Base-by-base conservation (phyloP, 306 rosid genomes). In the Ceratonia siliqua region DNA sequence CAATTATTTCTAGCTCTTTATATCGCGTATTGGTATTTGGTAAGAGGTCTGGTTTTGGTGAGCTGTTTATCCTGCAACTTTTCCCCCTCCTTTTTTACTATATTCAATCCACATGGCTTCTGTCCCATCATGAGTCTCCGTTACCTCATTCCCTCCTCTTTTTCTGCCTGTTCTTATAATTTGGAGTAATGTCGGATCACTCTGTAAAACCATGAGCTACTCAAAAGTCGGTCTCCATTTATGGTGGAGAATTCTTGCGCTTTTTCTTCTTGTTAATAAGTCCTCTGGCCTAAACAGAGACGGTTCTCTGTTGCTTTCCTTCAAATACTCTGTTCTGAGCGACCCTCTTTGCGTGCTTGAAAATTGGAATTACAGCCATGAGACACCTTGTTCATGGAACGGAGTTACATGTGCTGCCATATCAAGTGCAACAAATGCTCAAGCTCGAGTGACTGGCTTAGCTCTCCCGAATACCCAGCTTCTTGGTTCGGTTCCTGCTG, bases 301-400 rank as follows among this genome's bases (percentile, higher is more conserved):
- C 46, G 99, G 97, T 0, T 81, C 70, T 71, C 59, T 86, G 50
- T 73, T 95, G n/a, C 90, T 87, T 8, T 87, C 99, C 0, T 87
- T 95, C 78, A 91, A 89, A 54, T 67, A 80, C 77, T 76, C 91
- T 3, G 79, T 89, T 18, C 79, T 89, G 5, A 81, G 81, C 9
- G 99, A 95, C 78, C 97, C 99, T 13, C 81, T 81, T 0, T 15
- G 10, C 5, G 84, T 74, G 0, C 84, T 95, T 1, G 73, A 76
- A 2, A 82, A 30, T 67, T 95, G 98, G 99, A 89, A 68, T 74
- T 78, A 74, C 72, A 8, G 72, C 72, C 85, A 85, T 62, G 48
- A 68, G 0, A 87, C 89, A 1, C 99, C 99, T 0, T 95, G 99
- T 77, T 86, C 80, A 6, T 95, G 99, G 99, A 85, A 81, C 24